Evolutionary conservation across 2,329 filamentous ascomycete genomes (phyloP), one percentile per base, ranked within the genome.

Genomic region (Aspergillaceae sp.): DNA sequence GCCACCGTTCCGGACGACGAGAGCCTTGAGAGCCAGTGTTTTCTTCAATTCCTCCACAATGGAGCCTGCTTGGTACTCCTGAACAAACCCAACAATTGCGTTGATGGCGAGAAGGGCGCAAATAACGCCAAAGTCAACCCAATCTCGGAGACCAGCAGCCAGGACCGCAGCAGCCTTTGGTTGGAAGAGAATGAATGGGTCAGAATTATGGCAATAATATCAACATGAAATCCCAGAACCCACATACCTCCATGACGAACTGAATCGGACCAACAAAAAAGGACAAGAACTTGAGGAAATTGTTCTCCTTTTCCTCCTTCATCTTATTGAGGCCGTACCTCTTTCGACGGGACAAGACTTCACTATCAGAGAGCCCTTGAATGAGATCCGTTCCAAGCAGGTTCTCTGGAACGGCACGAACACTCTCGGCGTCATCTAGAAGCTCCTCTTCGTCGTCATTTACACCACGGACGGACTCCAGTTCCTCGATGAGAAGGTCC

Each of bases 101-200:
- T 94, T 94, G 54, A 94, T 84, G 55, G 94, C 66, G 7, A 94
- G 78, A 43, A 94, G 76, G 62, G 74, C 87, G 68, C 84, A 88
- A 57, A 94, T 94, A 62, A 94, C 87, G 76, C 87, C 88, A 62
- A 94, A 91, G 74, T 94, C 88, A 54, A 94, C 85, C 88, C 88
- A 94, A 61, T 92, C 86, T 69, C 86, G 70, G 37, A 94, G 80
- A 80, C 86, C 86, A 51, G 84, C 86, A 64, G 88, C 87, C 48
- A 94, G 78, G 61, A 90, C 75, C 56, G 85, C 85, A 51, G 87
- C 86, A 69, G 80, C 77, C 80, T 83, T 34, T 27, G 6, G n/a
- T 19, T 35, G 4, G 26, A 43, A 5, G 8, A 7, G 7, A 10
- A 9, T 6, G 41, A 27, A 37, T n/a, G 10, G 9, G 26, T 32